Evolutionary conservation across 2,329 filamentous ascomycete genomes (phyloP).

Genomic region (Lasiodiplodia hormozganensis): DNA sequence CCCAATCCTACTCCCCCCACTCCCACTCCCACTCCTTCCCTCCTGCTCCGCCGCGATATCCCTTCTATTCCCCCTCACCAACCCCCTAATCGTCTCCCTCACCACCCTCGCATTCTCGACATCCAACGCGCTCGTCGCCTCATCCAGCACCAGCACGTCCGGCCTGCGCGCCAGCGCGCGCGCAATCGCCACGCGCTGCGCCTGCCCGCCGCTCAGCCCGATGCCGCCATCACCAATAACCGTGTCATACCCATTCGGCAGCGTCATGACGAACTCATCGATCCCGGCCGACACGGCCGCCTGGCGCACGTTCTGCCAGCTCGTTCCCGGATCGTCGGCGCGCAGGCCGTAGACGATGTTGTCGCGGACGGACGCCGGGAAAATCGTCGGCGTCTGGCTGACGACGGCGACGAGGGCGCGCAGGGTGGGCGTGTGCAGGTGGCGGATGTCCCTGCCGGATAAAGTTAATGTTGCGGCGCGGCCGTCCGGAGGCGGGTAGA

Average conservation of each 20-base stretch:
- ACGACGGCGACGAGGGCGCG: constrained; percentile 71
- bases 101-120: constrained; percentile 70
- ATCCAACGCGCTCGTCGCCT: constrained; percentile 85
- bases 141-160: constrained; percentile 79
- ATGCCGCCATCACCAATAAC: constrained; percentile 78
- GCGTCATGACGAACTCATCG: constrained; percentile 75
- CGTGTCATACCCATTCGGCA: constrained; percentile 76
- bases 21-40: not conserved
- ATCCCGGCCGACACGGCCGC: constrained; percentile 68
- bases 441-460: constrained; percentile 61
- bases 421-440: constrained; percentile 66
- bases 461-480: constrained; percentile 59
- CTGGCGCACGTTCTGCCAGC: constrained; percentile 53
- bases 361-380: constrained; percentile 75
- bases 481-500: constrained; percentile 60
- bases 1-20: not conserved
- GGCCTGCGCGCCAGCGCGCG: constrained; percentile 76
- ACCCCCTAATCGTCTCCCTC: constrained; percentile 63
- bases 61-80: constrained; percentile 50
- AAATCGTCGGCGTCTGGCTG: constrained; percentile 75
- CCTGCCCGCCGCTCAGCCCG: constrained; percentile 78
- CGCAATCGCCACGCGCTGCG: constrained; percentile 81
- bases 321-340: constrained; percentile 57
- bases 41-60: constrained; percentile 27
- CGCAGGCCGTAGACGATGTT: constrained; percentile 85